Percentiles rank a stretch among this genome's conserved stretches.
Evolutionary conservation across 2,329 filamentous ascomycete species (phyloP).

Genomic region (Diplodia sapinea): DNA sequence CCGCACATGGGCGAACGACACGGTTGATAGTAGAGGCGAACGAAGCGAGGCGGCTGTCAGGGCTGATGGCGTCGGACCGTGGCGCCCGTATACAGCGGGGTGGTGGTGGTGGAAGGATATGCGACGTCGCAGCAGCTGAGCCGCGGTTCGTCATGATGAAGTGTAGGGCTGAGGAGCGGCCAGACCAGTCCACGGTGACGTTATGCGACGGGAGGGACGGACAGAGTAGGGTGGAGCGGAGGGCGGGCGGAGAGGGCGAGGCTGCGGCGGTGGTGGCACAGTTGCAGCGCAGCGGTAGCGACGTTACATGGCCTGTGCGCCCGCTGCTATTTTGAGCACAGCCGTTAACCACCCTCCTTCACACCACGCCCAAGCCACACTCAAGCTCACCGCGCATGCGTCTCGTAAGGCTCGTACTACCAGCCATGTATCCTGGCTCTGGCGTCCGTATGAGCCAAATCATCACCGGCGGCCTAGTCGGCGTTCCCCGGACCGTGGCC

Average conservation of each 20-base stretch:
- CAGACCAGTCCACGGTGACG: not conserved
- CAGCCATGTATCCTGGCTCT: not conserved
- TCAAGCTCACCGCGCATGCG: not conserved
- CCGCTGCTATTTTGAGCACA: constrained; percentile 20
- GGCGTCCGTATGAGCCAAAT: constrained; percentile 9
- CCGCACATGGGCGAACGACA: too few species aligned
- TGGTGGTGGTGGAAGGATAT: too few species aligned
- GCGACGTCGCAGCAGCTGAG: not conserved
- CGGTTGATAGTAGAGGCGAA: not conserved
- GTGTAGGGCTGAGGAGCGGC: constrained; percentile 6
- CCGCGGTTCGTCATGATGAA: not conserved
- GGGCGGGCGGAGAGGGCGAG: constrained; percentile 1
- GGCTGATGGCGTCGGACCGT: not conserved
- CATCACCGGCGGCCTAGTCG: not conserved
- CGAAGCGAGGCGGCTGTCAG: not conserved
- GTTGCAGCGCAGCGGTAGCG: not conserved
- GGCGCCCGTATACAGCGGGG: constrained; percentile 17
- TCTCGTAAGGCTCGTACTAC: constrained; percentile 27
- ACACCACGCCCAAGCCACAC: constrained; percentile 5
- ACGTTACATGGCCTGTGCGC: constrained; percentile 17
- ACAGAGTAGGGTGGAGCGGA: constrained; percentile 5
- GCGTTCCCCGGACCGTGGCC: not conserved
- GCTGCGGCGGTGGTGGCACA: not conserved
- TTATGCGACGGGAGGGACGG: not conserved
- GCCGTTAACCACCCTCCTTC: constrained; percentile 1